A percentile compares a stretch with the other conserved stretches of the same genome.
Conservation (phyloP, 768 basidiomycete species). For the Tylopilus sp. region DNA sequence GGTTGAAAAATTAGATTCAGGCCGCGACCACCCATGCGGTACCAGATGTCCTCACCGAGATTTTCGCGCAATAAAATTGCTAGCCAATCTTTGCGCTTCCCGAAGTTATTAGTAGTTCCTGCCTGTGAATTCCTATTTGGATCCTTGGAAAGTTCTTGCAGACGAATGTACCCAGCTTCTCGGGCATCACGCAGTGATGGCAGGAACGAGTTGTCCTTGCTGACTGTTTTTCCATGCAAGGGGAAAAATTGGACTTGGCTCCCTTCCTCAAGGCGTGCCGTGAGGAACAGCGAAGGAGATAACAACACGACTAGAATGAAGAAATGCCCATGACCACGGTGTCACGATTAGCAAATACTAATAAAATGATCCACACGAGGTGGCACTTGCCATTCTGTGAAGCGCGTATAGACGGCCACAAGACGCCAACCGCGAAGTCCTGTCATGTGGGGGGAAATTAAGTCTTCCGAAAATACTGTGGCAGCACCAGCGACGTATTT, state of each 20-base stretch:
- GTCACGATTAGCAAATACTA: slow-evolving; percentile 13
- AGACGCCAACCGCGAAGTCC: slow-evolving; percentile 64
- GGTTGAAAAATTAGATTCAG: slow-evolving; percentile 6
- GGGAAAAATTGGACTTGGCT: slow-evolving; percentile 47
- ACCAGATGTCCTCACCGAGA: slow-evolving; percentile 47
- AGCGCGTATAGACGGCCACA: slow-evolving; percentile 73
- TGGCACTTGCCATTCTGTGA: slow-evolving; percentile 52
- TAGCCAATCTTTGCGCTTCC: slow-evolving; percentile 63
- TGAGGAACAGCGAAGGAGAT: slow-evolving; percentile 56
- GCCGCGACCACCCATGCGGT: background rate
- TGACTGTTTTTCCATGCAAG: slow-evolving; percentile 37
- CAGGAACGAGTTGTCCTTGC: slow-evolving; percentile 41
- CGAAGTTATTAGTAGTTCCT: slow-evolving; percentile 13
- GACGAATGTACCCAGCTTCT: slow-evolving; percentile 50
- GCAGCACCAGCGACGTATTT: slow-evolving; percentile 2
- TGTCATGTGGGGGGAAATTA: slow-evolving; percentile 29
- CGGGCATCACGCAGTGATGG: slow-evolving; percentile 48
- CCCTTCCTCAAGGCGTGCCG: slow-evolving; percentile 53
- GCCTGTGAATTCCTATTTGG: slow-evolving; percentile 18
- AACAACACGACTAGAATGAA: slow-evolving; percentile 47
- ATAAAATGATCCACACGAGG: slow-evolving; percentile 1
- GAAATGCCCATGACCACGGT: slow-evolving; percentile 3
- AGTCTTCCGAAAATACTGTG: slow-evolving; percentile 11
- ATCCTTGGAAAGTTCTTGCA: slow-evolving; percentile 44
- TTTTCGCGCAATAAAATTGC: slow-evolving; percentile 60